These are phyloP conservation scores for Furcasterigmium sp. DNA, from an alignment of 2,329 filamentous ascomycete species.

Conservation along the genomic window DNA sequence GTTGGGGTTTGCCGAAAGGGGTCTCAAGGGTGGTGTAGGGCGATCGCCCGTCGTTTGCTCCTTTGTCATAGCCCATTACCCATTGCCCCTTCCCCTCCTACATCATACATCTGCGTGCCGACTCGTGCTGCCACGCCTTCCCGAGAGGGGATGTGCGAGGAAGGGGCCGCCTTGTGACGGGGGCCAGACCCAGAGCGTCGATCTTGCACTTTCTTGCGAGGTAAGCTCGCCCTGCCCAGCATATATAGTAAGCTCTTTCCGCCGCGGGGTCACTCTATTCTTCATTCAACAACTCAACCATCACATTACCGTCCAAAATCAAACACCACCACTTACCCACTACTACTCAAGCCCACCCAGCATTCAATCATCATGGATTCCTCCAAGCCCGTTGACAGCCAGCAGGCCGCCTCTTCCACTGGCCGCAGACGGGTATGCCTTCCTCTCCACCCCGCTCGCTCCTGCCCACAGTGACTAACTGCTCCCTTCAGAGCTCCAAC, in stretches of 20 bases:
- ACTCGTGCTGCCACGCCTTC: background rate
- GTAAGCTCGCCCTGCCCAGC: background rate
- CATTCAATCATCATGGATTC: constrained; percentile 8
- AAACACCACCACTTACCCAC: background rate
- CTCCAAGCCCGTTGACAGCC: constrained; percentile 7
- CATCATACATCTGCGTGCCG: background rate
- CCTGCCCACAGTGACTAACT: background rate
- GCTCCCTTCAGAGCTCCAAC: constrained; percentile 32
- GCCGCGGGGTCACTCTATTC: background rate
- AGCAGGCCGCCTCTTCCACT: background rate
- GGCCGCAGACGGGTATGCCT: constrained; percentile 10
- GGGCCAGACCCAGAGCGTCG: background rate
- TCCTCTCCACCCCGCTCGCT: background rate
- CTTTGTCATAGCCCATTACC: background rate
- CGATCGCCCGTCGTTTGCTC: background rate
- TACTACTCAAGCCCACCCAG: background rate
- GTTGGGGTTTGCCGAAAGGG: background rate
- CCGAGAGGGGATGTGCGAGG: background rate
- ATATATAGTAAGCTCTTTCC: background rate
- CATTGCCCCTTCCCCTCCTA: background rate
- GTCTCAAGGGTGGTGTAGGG: constrained; percentile 1
- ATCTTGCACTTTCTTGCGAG: background rate
- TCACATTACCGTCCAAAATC: background rate
- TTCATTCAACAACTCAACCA: background rate
- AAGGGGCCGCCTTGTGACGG: background rate